These are phyloP conservation scores for Pleurotus citrinopileatus DNA, from an alignment of 768 basidiomycete species.

Conservation along the genomic window DNA sequence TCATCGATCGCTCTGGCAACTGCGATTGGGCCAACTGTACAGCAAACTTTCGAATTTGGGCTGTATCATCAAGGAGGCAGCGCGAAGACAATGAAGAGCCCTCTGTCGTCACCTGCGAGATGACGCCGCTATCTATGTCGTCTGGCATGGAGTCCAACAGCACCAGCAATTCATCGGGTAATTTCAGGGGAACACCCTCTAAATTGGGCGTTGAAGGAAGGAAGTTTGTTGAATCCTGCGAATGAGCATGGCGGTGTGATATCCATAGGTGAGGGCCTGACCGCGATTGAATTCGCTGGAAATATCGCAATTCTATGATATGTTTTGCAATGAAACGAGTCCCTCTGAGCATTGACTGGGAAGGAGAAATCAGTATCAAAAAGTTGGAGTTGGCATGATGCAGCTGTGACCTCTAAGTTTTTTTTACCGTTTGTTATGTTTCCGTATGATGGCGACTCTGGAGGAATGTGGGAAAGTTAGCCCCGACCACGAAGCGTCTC, in stretches of 20 bases:
- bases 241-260: not conserved
- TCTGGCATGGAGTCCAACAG: slow-evolving; percentile 2
- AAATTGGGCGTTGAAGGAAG: not conserved
- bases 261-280: not conserved
- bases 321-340: slow-evolving; percentile 7
- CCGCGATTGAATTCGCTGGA: not conserved
- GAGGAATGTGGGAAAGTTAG: not conserved
- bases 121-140: not conserved
- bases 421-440: not conserved
- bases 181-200: not conserved
- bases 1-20: slow-evolving; percentile 37
- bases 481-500: not conserved
- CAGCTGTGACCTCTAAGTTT: slow-evolving; percentile 3
- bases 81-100: slow-evolving; percentile 19
- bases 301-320: not conserved
- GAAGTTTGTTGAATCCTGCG: not conserved
- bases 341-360: slow-evolving; percentile 1
- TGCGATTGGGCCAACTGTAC: slow-evolving; percentile 28
- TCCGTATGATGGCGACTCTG: not conserved
- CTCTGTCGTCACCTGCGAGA: slow-evolving; percentile 16
- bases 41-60: slow-evolving; percentile 27
- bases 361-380: slow-evolving; percentile 4
- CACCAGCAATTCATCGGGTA: not conserved
- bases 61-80: slow-evolving; percentile 31
- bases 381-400: not conserved